These are phyloP conservation scores for Nosema muscidifuracis DNA, from an alignment of 371 early-diverging fungal species.

Conservation along the genomic window DNA sequence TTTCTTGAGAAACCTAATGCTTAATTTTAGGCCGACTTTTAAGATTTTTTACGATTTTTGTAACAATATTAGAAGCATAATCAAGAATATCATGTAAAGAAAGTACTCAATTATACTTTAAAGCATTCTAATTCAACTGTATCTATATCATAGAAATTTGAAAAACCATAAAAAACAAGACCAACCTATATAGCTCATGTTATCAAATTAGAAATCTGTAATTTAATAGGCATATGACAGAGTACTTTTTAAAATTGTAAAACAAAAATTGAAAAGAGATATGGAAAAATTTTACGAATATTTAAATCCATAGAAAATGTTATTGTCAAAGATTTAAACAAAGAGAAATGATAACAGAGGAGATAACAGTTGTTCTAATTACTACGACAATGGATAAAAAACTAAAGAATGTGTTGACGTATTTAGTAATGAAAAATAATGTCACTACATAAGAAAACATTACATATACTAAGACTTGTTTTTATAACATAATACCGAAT, in stretches of 20 bases:
- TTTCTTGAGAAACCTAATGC: no score
- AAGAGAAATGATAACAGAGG: neutral
- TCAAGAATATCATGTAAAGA: no score
- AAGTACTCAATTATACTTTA: no score
- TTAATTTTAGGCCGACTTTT: no score
- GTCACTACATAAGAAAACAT: neutral
- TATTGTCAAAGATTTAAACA: neutral
- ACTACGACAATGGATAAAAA: neutral
- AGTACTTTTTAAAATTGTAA: neutral
- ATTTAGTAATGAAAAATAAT: no score
- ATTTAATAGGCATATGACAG: neutral
- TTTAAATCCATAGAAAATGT: neutral
- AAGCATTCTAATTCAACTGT: no score
- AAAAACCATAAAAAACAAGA: no score
- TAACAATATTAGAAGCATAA: no score
- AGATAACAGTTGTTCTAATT: neutral
- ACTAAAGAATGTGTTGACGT: no score
- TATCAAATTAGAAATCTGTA: neutral
- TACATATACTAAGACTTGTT: neutral
- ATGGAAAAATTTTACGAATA: neutral
- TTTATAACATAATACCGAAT: neutral
- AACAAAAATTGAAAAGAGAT: neutral
- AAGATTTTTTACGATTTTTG: no score
- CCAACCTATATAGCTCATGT: neutral
- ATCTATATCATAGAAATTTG: no score